Conservation (phyloP, 345 rosid species). For the Garcia nutans region DNA sequence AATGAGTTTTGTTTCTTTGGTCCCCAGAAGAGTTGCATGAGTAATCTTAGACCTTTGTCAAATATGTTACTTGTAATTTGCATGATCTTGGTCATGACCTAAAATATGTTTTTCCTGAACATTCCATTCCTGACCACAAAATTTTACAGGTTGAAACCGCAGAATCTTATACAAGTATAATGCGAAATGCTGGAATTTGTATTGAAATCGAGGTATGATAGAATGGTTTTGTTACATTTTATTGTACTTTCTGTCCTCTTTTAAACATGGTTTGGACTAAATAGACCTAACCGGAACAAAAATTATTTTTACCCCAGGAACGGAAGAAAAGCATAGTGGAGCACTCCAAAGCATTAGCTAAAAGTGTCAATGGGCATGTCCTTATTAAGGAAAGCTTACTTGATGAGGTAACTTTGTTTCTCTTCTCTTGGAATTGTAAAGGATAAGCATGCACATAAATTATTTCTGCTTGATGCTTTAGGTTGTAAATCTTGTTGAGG, state of each 20-base stretch:
- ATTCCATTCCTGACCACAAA: neutral
- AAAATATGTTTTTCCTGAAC: neutral
- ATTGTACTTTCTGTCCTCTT: neutral
- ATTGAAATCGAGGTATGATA: conserved; percentile 67
- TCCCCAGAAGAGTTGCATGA: neutral
- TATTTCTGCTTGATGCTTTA: conserved; percentile 29
- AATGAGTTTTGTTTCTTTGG: neutral
- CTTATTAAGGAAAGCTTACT: conserved; percentile 62
- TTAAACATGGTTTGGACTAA: conserved; percentile 4
- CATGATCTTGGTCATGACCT: neutral
- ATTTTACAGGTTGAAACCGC: conserved; percentile 62
- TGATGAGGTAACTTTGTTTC: conserved; percentile 55
- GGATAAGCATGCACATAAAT: conserved; percentile 1
- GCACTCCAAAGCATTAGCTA: conserved; percentile 57
- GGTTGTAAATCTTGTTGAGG: conserved; percentile 97
- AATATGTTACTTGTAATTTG: neutral
- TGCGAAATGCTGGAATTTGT: conserved; percentile 73
- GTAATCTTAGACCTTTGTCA: neutral
- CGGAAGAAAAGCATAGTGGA: conserved; percentile 65
- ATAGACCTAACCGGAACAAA: conserved; percentile 8
- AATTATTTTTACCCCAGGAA: conserved; percentile 44
- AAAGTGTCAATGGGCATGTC: conserved; percentile 59
- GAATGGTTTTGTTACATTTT: conserved; percentile 8
- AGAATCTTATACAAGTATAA: conserved; percentile 60
- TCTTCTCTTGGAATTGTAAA: conserved; percentile 20